phyloP scores from a whole-genome alignment of 805 yeast genomes.

The Blastobotrys robertii region DNA sequence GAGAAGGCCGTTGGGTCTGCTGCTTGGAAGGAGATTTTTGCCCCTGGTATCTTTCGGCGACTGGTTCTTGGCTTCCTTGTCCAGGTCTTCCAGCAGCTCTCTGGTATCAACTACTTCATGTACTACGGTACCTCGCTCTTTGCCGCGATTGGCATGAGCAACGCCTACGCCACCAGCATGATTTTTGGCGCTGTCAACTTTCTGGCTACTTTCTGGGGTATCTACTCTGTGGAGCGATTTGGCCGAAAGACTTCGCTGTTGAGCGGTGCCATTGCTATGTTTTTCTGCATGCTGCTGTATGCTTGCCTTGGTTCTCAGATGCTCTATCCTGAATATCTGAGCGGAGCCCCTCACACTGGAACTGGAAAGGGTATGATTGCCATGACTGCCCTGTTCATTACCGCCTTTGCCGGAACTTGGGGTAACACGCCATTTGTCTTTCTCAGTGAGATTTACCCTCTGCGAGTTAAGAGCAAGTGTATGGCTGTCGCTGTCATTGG shows the following conservation, averaged over 20 bases:
- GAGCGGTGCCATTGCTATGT: slow-evolving; percentile 40
- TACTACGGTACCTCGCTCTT: slow-evolving; percentile 57
- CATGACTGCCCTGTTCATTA: slow-evolving; percentile 42
- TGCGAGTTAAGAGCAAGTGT: slow-evolving; percentile 51
- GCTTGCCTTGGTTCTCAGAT: slow-evolving; percentile 36
- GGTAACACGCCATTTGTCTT: slow-evolving; percentile 61
- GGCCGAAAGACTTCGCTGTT: slow-evolving; percentile 42
- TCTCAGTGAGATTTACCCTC: slow-evolving; percentile 55
- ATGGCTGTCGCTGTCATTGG: slow-evolving; percentile 49
- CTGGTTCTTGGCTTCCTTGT: slow-evolving; percentile 34
- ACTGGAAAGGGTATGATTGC: slow-evolving; percentile 47
- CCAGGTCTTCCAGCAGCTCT: slow-evolving; percentile 49
- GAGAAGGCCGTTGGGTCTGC: slow-evolving; percentile 43
- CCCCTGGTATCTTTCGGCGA: slow-evolving; percentile 35
- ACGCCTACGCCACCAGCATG: slow-evolving; percentile 46
- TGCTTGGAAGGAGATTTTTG: slow-evolving; percentile 41
- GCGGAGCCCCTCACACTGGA: slow-evolving; percentile 22
- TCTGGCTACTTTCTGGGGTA: slow-evolving; percentile 39
- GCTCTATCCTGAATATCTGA: slow-evolving; percentile 24
- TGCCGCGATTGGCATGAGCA: slow-evolving; percentile 32
- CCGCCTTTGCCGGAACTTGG: slow-evolving; percentile 48
- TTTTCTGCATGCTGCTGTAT: slow-evolving; percentile 44
- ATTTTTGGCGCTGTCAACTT: slow-evolving; percentile 46
- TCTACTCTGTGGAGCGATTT: slow-evolving; percentile 39
- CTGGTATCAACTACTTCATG: slow-evolving; percentile 61